Evolutionary conservation across 2,329 filamentous ascomycete species (phyloP), one percentile per base, ranked within the genome.

Genomic region (Rachicladosporium sp.): DNA sequence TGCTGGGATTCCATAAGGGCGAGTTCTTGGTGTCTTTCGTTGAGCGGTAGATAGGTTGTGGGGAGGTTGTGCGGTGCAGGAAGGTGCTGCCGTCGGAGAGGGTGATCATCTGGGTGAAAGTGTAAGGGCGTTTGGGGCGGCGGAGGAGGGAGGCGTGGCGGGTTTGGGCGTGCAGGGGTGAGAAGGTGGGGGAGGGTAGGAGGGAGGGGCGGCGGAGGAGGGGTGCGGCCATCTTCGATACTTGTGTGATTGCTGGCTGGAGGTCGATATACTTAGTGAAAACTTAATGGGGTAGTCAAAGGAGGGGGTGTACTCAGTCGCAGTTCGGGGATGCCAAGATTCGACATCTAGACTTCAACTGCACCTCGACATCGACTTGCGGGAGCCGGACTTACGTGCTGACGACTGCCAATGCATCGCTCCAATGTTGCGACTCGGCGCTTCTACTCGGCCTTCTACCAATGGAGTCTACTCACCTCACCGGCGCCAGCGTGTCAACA

Each of bases 21-120:
- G 84, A 80, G 69, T 96, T 98, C 53, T 86, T 78, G 34, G 81
- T 84, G 67, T 98, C 91, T 64, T 93, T 93, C 44, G 71, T 73
- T 38, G 66, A 70, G 48, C 69, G 68, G 62, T 78, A 77, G 43
- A 80, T 65, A 6, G 76, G 69, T 15, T 65, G 53, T 0, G 85
- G 84, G 8, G 76, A 84, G 9, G 83, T 86, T 15, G 84, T 88
- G 58, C 82, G 82, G 55, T 79, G 72, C 36, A 81, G 78, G 65
- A 77, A 96, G 44, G 88, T 82, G 55, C 77, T 83, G 52, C 91
- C 91, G 68, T 98, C 91, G 31, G 82, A 85, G 48, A 96, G 80
- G 39, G 87, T 88, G 50, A 98, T 72, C 44, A 98, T 75, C 66
- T 98, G 91, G n/a, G 89, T 95, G 71, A 95, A 96, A 50, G 81